phyloP scores from a whole-genome alignment of 2,329 filamentous ascomycete genomes.

The Didymosphaeria variabile region DNA sequence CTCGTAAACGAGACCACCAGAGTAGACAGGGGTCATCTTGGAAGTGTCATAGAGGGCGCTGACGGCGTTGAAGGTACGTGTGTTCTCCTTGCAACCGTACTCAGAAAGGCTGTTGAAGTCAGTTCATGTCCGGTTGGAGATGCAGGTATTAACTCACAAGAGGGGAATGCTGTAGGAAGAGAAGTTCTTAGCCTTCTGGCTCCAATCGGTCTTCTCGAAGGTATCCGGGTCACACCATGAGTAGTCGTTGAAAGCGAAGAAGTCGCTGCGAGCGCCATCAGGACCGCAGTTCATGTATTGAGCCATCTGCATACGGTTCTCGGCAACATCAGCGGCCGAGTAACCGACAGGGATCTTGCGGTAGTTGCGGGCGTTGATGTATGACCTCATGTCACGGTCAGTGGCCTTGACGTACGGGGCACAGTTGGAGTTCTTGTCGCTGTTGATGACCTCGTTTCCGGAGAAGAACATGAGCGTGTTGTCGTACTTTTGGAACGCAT shows the following conservation, averaged over 20 bases:
- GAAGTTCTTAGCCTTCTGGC: constrained; percentile 88
- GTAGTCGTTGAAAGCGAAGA: constrained; percentile 91
- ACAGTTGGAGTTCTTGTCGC: constrained; percentile 67
- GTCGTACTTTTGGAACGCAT: constrained; percentile 81
- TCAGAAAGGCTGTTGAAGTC: constrained; percentile 73
- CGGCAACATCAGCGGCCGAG: constrained; percentile 83
- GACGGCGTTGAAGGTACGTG: constrained; percentile 83
- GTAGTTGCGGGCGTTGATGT: constrained; percentile 75
- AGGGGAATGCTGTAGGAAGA: constrained; percentile 86
- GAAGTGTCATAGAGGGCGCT: constrained; percentile 74
- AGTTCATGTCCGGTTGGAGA: constrained; percentile 16
- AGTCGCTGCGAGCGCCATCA: constrained; percentile 84
- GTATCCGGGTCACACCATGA: constrained; percentile 81
- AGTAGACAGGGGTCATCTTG: constrained; percentile 90
- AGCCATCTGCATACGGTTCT: constrained; percentile 87
- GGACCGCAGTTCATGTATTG: constrained; percentile 93
- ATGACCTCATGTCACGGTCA: constrained; percentile 82
- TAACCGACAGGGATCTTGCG: constrained; percentile 80
- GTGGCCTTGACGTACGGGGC: constrained; percentile 77
- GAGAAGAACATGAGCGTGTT: constrained; percentile 90
- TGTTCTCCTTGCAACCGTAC: constrained; percentile 87
- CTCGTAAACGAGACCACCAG: constrained; percentile 95
- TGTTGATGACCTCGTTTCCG: constrained; percentile 80
- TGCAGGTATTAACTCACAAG: constrained; percentile 61
- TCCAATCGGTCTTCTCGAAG: constrained; percentile 79